Conservation (phyloP, 2,329 filamentous ascomycete species). For the Whalleya microplaca region DNA sequence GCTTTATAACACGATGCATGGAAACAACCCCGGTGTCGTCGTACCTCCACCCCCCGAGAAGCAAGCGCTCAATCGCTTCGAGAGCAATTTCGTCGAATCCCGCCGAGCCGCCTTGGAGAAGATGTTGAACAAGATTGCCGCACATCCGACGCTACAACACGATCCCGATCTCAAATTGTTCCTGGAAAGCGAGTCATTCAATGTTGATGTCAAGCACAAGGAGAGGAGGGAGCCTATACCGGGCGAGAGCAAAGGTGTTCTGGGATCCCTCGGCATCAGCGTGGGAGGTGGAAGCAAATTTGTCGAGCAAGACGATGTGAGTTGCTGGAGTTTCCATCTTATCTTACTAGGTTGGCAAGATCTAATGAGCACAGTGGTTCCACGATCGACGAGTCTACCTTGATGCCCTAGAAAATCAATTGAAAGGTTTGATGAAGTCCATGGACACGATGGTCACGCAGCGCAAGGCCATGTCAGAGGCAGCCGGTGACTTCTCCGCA, state of each 20-base stretch:
- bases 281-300: constrained; percentile 84
- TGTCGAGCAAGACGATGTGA: constrained; percentile 93
- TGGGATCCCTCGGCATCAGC: constrained; percentile 80
- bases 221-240: constrained; percentile 86
- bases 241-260: constrained; percentile 89
- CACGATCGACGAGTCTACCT: constrained; percentile 95
- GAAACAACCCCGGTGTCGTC: constrained; percentile 92
- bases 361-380: constrained; percentile 72
- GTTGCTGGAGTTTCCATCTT: constrained; percentile 45
- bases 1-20: constrained; percentile 94
- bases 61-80: constrained; percentile 94
- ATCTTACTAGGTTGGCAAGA: neutral
- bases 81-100: constrained; percentile 94
- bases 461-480: constrained; percentile 90
- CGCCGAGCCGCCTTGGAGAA: constrained; percentile 89
- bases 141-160: constrained; percentile 87
- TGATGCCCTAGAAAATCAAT: constrained; percentile 88
- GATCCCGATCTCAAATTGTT: constrained; percentile 95
- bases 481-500: constrained; percentile 88
- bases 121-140: constrained; percentile 95
- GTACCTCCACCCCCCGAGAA: constrained; percentile 97
- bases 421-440: constrained; percentile 87
- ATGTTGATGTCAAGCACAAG: constrained; percentile 96
- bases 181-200: constrained; percentile 94
- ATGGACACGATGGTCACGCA: constrained; percentile 93